A percentile compares a stretch with the other conserved stretches of the same genome.
These are phyloP conservation scores for Vinca minor DNA, from an alignment of 257 asterid species.

Conservation along the genomic window DNA sequence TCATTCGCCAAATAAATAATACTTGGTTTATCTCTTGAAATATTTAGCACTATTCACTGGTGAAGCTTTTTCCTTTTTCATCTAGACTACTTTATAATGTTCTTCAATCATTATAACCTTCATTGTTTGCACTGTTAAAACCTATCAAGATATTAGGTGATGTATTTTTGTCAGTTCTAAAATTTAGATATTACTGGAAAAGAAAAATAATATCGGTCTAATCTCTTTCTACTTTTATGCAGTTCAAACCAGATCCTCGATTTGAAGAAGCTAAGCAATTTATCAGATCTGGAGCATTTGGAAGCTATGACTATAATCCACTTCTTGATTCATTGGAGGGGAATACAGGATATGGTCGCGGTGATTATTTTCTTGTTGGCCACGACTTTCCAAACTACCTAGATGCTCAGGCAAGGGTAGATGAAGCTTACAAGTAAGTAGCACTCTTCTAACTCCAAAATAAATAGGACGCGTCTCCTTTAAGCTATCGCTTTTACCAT, in stretches of 20 bases:
- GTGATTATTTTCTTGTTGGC: conserved; percentile 93
- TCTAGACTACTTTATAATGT: not conserved
- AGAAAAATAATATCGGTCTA: not conserved
- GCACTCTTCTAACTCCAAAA: too few relatives aligned
- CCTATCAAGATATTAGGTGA: too few relatives aligned
- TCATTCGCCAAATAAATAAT: not conserved
- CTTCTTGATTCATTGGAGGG: conserved; percentile 96
- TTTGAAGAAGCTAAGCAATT: conserved; percentile 93
- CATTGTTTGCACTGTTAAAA: not conserved
- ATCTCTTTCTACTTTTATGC: conserved; percentile 18
- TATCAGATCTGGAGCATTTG: conserved; percentile 89
- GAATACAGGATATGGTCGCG: conserved; percentile 83
- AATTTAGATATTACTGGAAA: not conserved
- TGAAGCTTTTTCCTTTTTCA: not conserved
- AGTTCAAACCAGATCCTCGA: conserved; percentile 93
- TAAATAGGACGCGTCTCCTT: too few relatives aligned
- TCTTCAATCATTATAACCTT: not conserved
- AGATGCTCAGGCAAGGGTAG: conserved; percentile 80
- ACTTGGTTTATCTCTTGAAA: not conserved
- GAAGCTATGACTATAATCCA: conserved; percentile 90
- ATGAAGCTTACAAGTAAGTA: conserved; percentile 91
- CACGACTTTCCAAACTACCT: conserved; percentile 82
- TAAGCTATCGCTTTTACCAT: too few relatives aligned
- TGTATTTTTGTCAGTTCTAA: not conserved
- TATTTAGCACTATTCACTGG: not conserved